Base-by-base conservation (phyloP, 2,329 filamentous ascomycete species). In the Macrophomina tecta region DNA sequence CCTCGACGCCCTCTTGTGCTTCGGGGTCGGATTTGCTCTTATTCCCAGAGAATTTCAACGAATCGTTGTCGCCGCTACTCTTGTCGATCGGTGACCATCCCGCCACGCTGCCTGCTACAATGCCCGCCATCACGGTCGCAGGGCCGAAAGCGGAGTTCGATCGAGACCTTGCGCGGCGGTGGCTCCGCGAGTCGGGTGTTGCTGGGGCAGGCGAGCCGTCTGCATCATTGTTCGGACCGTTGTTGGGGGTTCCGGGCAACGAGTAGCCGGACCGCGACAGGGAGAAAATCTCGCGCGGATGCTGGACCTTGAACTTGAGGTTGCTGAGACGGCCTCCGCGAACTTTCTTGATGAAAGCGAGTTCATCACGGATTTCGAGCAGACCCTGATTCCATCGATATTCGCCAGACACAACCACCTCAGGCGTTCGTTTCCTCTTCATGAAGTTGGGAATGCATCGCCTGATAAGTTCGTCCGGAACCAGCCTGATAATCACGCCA, bases 291-390 rank as follows among this genome's bases (percentile, higher is more conserved):
- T 66, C 64, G 32, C 64, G 64, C 68, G 91, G 91, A 73, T 94
- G 89, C 74, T 89, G 83, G 69, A 94, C 88, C 67, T 89, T 89
- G 76, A 93, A 94, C 79, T 89, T 92, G 71, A 96, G 83, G 74
- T 91, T 90, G 81, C 93, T 94, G 68, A 96, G 81, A 68, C 92
- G 90, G 46, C 92, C 92, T 70, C 92, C 92, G 80, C 91, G 93
- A 80, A 94, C 86, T 71, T 85, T 89, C 80, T 91, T 91, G 73
- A 95, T 84, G 81, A 93, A 95, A 66, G 89, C 87, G 56, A 96
- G 88, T 77, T 95, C 91, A 73, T 94, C 90, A 48, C 90, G 87
- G 71, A 96, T 88, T 70, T 94, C 91, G 49, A 87, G 85, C 62
- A 95, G 82, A 1, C 89, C 87, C 69, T 89, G 85, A 23, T 91